phyloP scores from a whole-genome alignment of 2,329 filamentous ascomycete genomes.

The Oidium heveae region DNA sequence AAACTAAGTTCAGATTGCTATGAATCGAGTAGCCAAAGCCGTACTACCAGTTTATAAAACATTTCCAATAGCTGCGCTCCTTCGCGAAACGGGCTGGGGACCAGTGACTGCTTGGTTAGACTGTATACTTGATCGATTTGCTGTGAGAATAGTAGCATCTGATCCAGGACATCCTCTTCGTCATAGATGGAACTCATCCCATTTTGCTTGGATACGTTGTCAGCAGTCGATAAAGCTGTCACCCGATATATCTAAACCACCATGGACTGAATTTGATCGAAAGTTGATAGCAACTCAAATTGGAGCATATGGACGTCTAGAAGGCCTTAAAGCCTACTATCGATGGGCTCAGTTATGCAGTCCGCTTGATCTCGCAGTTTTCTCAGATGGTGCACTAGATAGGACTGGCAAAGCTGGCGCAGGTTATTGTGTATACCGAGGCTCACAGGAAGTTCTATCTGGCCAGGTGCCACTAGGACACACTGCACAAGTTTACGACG shows the following conservation, averaged over 20 bases:
- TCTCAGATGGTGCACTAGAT: neutral
- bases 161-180: neutral
- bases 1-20: too few relatives aligned
- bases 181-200: neutral
- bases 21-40: too few relatives aligned
- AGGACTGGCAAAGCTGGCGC: neutral
- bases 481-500: neutral
- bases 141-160: neutral
- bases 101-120: too few relatives aligned
- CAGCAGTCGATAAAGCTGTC: neutral
- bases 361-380: too few relatives aligned
- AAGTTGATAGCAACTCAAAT: too few relatives aligned
- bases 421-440: neutral
- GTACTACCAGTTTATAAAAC: too few relatives aligned
- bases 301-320: neutral
- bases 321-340: neutral
- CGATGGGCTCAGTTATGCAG: neutral
- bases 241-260: neutral
- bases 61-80: too few relatives aligned
- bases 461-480: too few relatives aligned
- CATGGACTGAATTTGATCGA: neutral
- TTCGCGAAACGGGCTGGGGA: too few relatives aligned
- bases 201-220: neutral
- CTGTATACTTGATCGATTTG: too few relatives aligned
- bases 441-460: neutral